A percentile compares a stretch with the other conserved stretches of the same genome.
Conservation (phyloP, 495 filamentous ascomycete genomes). For the Penicillium manginii region DNA sequence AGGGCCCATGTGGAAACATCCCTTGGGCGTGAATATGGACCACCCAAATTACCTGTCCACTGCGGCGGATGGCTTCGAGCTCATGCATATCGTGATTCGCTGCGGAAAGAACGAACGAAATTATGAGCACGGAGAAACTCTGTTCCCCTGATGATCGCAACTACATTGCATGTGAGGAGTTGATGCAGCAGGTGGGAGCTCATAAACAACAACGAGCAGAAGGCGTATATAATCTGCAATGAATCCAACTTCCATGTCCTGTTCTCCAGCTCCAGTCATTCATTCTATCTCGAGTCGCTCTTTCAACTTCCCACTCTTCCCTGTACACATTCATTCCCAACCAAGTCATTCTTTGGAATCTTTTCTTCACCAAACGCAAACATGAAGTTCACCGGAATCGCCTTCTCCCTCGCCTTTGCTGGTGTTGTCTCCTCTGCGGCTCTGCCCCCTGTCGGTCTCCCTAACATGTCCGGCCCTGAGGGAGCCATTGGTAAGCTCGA, state of each 20-base stretch:
- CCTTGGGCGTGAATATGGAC: constrained; percentile 8
- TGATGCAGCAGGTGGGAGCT: constrained; percentile 13
- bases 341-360: constrained; percentile 33
- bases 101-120: constrained; percentile 11
- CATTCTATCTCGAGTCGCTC: constrained; percentile 23
- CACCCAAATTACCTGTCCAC: constrained; percentile 10
- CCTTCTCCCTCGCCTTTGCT: constrained; percentile 26
- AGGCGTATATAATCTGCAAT: constrained; percentile 30
- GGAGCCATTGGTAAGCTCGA: constrained; percentile 10
- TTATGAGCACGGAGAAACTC: constrained; percentile 10
- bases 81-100: constrained; percentile 21
- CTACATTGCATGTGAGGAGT: constrained; percentile 25
- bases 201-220: constrained; percentile 15
- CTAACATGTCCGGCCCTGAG: constrained; percentile 6
- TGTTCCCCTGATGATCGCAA: constrained; percentile 18
- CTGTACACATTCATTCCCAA: constrained; percentile 12
- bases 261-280: constrained; percentile 22
- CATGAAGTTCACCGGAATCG: constrained; percentile 53
- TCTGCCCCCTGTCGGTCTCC: constrained; percentile 13
- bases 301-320: constrained; percentile 12
- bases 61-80: constrained; percentile 5
- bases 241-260: background rate
- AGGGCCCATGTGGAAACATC: constrained; percentile 21
- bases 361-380: constrained; percentile 17
- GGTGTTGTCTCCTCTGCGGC: constrained; percentile 22